Base-by-base conservation (phyloP, 2,329 filamentous ascomycete species). In the Colletotrichum noveboracense region DNA sequence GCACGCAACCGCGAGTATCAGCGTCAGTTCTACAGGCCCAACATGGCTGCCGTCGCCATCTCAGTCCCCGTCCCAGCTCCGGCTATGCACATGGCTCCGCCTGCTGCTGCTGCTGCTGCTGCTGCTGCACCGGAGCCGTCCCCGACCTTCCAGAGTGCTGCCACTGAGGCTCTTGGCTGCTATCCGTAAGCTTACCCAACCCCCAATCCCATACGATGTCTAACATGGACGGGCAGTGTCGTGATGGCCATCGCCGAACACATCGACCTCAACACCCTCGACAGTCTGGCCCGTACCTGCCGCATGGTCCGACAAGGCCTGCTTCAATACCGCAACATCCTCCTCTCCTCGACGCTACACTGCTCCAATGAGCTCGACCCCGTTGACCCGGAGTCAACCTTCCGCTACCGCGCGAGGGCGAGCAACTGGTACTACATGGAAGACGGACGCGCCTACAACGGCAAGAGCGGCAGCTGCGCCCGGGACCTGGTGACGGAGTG, bases 401-500 rank as follows among this genome's bases (percentile, higher is more conserved):
- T 91, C 78, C 88, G 91, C 18, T 91, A 90, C 79, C 88, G 91
- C 32, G 89, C 90, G 60, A 87, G 90, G 70, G 89, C 90, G 36
- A 86, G 87, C 75, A 90, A 91, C 82, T 91, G 89, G 89, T 89
- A 88, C 80, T 91, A 91, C 79, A 90, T 92, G 86, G 87, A 91
- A 76, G 88, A 91, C 70, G 86, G 86, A 58, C 85, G 91, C 85
- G 79, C 89, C 70, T 88, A 87, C 79, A 86, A 88, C 77, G 93
- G 94, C 68, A 96, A 95, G 84, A 89, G 94, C 32, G 93, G 94
- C 7, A 89, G 90, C 79, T 98, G 96, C 82, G 96, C 96, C 26
- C 90, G 95, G 76, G 96, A 98, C 83, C 91, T 98, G 91, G 96
- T 98, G 7, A 91, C 89, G 56, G 93, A 94, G 79, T 98, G 96